These are phyloP conservation scores for Xylaria nigripes DNA, from an alignment of 495 filamentous ascomycete species.

Conservation along the genomic window DNA sequence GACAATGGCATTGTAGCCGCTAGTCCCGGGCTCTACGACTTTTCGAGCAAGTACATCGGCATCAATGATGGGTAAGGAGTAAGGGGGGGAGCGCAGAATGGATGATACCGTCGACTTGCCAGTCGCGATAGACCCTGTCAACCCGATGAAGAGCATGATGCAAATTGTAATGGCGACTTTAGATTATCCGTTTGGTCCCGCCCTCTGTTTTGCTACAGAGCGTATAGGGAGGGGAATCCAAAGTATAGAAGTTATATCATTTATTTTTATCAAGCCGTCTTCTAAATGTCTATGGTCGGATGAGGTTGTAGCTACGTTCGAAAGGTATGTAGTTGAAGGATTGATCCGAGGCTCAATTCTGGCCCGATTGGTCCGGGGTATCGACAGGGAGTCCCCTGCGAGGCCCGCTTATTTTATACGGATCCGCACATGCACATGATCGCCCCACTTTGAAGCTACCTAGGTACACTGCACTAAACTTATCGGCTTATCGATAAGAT, in stretches of 20 bases:
- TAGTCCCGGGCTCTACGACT: conserved; percentile 84
- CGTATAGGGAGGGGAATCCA: no score
- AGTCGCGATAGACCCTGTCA: conserved; percentile 95
- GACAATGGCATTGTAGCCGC: conserved; percentile 72
- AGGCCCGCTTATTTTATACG: neutral
- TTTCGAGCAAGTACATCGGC: conserved; percentile 84
- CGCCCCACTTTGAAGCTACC: neutral
- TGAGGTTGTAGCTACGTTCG: no score
- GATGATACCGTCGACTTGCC: conserved; percentile 93
- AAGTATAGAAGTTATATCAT: no score
- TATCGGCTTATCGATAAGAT: conserved; percentile 7
- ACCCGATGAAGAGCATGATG: conserved; percentile 86
- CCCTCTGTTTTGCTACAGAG: neutral
- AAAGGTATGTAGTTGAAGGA: no score
- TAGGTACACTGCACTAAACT: no score
- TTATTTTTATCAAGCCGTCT: no score
- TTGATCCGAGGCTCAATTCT: conserved; percentile 7
- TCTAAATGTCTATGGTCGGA: no score
- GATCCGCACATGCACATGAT: neutral
- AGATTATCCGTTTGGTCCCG: neutral
- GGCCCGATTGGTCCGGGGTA: neutral
- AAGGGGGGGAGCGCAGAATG: conserved; percentile 68
- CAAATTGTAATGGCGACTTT: neutral
- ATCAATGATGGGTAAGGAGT: conserved; percentile 89
- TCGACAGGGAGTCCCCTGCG: conserved; percentile 2